phyloP scores from a whole-genome alignment of 2,329 filamentous ascomycete species.

The Cladosporium velox region DNA sequence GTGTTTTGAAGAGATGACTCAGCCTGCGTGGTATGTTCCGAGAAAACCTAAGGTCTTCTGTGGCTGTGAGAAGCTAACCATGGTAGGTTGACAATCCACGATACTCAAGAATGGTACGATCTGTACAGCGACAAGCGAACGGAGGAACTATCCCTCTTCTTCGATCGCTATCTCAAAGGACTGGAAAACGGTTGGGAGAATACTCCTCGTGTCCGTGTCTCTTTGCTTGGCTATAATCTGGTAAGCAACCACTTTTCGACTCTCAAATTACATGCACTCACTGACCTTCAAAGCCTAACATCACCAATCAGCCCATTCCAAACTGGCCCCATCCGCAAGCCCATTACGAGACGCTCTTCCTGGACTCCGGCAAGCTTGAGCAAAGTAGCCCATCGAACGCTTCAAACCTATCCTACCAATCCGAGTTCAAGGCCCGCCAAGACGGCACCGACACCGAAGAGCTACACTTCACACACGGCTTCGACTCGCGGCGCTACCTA shows the following conservation, averaged over 20 bases:
- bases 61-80: not conserved
- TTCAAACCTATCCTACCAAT: not conserved
- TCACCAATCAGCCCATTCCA: not conserved
- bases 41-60: too few species aligned
- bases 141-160: constrained; percentile 46
- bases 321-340: not conserved
- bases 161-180: constrained; percentile 48
- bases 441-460: not conserved
- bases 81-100: constrained; percentile 41
- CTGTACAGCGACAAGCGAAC: constrained; percentile 37
- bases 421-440: not conserved
- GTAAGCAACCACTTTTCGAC: not conserved
- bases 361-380: not conserved
- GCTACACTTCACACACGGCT: constrained; percentile 42
- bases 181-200: constrained; percentile 45
- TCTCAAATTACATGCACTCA: not conserved
- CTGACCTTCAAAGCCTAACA: not conserved
- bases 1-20: constrained; percentile 37
- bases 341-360: not conserved
- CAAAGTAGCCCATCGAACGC: not conserved
- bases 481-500: constrained; percentile 42
- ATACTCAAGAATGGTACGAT: constrained; percentile 49
- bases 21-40: not conserved
- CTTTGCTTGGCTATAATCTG: not conserved
- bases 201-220: not conserved